Evolutionary conservation across 805 yeast species (phyloP), one percentile per base, ranked within the genome.

Genomic region (Jamesozyma spencerorum): DNA sequence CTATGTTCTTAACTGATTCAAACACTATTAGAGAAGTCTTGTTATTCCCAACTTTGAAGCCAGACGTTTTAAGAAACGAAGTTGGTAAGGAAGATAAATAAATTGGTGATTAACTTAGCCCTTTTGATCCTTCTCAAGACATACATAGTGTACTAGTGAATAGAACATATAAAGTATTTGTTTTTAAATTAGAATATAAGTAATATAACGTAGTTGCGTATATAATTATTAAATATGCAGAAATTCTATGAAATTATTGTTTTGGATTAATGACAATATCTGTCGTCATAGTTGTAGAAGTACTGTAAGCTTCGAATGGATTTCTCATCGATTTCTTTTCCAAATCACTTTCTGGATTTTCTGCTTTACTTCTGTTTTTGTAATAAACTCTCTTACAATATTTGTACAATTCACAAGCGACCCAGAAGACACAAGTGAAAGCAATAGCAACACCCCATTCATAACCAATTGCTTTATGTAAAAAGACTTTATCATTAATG

Each of bases 21-120:
- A 84, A 87, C 73, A 85, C 96, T 53, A 90, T 90, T 61, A 86
- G 96, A 80, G 98, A 90, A 72, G 97, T 90, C 37, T 74, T 90
- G 54, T 71, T 92, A 65, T 90, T 90, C 94, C 98, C 98, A 66
- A 88, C 97, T 47, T 85, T 90, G 78, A 92, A 88, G 74, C 98
- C 97, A 35, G 98, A 92, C 61, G 74, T 50, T 34, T 47, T 59
- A 48, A 60, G 57, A 47, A 63, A 60, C 19, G 63, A 54, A 42
- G 54, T 49, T 29, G 54, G 60, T 39, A 56, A 60, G 46, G 54
- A 56, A 35, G 54, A 55, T 29, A 39, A 43, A 22, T 22, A 22
- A 22, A 10, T 10, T 7, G 6, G 10, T 22, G 10, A 10, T 10
- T 22, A 22, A 22, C 26, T 10, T 6, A 22, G 26, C 26, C 10